Percentiles rank a stretch among this genome's conserved stretches.
Evolutionary conservation across 176 grass and related monocot genomes (phyloP).

Genomic region (Bolboschoenus planiculmis): DNA sequence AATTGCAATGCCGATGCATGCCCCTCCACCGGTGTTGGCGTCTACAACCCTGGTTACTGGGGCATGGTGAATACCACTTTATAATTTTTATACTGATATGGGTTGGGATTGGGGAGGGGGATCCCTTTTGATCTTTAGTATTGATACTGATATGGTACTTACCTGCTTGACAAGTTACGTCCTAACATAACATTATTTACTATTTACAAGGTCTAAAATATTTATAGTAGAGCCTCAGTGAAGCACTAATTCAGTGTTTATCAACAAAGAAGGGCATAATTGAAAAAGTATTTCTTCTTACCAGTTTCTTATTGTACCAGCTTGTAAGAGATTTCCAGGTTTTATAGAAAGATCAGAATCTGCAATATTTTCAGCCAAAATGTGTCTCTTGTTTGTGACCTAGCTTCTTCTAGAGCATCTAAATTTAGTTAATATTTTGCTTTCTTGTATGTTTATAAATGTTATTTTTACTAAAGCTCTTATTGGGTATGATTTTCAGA

Average conservation of each 20-base stretch:
- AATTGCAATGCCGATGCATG: conserved; percentile 45
- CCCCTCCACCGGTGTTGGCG: conserved; percentile 53
- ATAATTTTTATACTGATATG: neutral
- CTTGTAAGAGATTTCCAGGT: neutral
- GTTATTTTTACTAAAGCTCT: neutral
- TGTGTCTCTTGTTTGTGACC: neutral
- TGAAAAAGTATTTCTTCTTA: neutral
- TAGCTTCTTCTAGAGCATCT: neutral
- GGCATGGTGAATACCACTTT: conserved; percentile 59
- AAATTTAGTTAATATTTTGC: neutral
- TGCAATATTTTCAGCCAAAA: neutral
- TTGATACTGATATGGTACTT: neutral
- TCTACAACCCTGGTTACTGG: conserved; percentile 87
- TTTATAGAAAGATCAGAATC: neutral
- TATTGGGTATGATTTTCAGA: conserved; percentile 42
- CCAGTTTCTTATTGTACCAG: neutral
- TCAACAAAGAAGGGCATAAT: neutral
- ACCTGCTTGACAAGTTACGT: neutral
- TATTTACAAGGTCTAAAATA: neutral
- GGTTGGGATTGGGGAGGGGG: neutral
- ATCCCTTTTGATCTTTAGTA: neutral
- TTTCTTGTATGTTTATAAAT: conserved; percentile 6
- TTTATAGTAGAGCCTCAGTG: neutral
- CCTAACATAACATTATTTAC: neutral
- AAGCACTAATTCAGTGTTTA: neutral